phyloP scores from a whole-genome alignment of 352 stramenopile genomes.

The Thraustochytrium striatum region DNA sequence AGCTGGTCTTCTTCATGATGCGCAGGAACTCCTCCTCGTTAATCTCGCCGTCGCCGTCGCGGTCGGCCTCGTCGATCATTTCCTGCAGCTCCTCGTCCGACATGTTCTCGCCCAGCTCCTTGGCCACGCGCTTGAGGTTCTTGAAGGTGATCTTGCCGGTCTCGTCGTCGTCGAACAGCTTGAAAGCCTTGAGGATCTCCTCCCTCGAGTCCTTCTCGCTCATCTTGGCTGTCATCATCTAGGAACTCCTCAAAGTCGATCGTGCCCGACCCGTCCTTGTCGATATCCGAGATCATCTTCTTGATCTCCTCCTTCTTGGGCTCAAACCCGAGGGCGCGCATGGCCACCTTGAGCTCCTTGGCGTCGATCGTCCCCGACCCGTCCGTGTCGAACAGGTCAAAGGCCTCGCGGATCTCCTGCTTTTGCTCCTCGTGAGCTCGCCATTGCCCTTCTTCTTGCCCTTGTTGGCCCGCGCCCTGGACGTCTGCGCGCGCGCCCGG shows the following conservation, averaged over 20 bases:
- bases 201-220: conserved; percentile 89
- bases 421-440: conserved; percentile 88
- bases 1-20: conserved; percentile 81
- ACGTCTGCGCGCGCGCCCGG: too few relatives aligned
- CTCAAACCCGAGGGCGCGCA: conserved; percentile 92
- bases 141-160: conserved; percentile 92
- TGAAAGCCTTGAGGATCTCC: conserved; percentile 91
- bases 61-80: conserved; percentile 96
- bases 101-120: conserved; percentile 98
- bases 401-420: conserved; percentile 91
- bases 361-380: conserved; percentile 88
- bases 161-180: conserved; percentile 95
- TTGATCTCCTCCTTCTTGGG: conserved; percentile 95
- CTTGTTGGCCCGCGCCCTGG: conserved; percentile 61
- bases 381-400: conserved; percentile 95
- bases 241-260: conserved; percentile 96
- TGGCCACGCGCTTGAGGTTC: conserved; percentile 94
- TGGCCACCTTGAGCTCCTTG: conserved; percentile 93
- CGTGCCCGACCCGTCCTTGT: conserved; percentile 88
- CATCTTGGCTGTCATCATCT: conserved; percentile 85
- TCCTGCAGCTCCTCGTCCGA: conserved; percentile 97
- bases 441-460: conserved; percentile 73
- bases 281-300: conserved; percentile 93
- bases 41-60: conserved; percentile 91
- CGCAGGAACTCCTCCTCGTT: conserved; percentile 94